phyloP scores from a whole-genome alignment of 2,329 filamentous ascomycete species.

The Fusarium phyllophilum region DNA sequence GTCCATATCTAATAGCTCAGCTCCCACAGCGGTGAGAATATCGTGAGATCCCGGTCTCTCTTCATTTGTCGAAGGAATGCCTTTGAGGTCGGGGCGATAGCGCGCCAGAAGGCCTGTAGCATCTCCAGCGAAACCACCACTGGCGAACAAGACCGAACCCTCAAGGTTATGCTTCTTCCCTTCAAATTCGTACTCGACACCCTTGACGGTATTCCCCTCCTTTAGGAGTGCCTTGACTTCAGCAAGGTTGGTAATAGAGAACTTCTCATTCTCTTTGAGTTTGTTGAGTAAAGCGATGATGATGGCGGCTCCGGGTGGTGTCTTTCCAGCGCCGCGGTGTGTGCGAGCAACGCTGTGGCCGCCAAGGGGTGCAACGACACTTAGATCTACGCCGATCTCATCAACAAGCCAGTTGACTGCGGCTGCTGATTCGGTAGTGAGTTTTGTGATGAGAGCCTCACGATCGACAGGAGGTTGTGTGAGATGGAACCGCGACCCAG shows the following conservation, averaged over 20 bases:
- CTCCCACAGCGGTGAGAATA: constrained; percentile 53
- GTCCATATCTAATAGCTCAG: constrained; percentile 61
- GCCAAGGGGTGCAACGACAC: constrained; percentile 66
- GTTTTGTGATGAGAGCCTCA: constrained; percentile 57
- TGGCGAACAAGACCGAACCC: constrained; percentile 66
- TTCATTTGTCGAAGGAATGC: constrained; percentile 72
- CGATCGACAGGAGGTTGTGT: constrained; percentile 44
- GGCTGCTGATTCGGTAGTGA: constrained; percentile 59
- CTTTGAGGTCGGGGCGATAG: constrained; percentile 68
- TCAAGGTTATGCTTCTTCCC: constrained; percentile 52
- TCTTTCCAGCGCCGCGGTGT: constrained; percentile 63
- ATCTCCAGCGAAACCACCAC: constrained; percentile 72
- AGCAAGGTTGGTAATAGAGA: constrained; percentile 62
- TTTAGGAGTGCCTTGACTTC: constrained; percentile 63
- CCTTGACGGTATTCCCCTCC: constrained; percentile 52
- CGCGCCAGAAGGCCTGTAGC: constrained; percentile 63
- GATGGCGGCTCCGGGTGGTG: constrained; percentile 69
- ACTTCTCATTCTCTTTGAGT: constrained; percentile 59
- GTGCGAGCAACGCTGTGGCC: constrained; percentile 63
- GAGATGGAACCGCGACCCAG: constrained; percentile 55
- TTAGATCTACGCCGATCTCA: constrained; percentile 67
- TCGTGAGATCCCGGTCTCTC: constrained; percentile 63
- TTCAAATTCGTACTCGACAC: constrained; percentile 60
- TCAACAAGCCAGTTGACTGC: constrained; percentile 68
- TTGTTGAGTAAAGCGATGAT: constrained; percentile 63